A percentile compares a stretch with the other conserved stretches of the same genome.
Conservation (phyloP, 2,329 filamentous ascomycete species). For the Colletotrichum echinochloae region DNA sequence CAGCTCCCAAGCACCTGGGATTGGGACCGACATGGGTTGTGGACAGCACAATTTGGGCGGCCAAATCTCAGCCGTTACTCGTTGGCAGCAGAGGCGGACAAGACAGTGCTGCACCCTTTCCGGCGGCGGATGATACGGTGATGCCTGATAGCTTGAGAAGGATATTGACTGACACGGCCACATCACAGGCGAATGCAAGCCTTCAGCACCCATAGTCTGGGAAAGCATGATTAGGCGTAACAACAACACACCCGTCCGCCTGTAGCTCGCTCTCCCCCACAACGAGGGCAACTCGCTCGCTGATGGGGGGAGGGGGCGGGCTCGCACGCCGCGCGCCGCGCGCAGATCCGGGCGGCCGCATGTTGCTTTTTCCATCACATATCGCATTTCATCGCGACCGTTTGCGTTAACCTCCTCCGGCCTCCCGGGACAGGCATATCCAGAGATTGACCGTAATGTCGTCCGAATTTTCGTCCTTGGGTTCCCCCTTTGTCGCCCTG, state of each 20-base stretch:
- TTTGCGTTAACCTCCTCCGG: not conserved
- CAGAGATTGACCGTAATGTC: slow-evolving; percentile 14
- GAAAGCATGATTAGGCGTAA: slow-evolving; percentile 53
- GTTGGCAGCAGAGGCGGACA: slow-evolving; percentile 17
- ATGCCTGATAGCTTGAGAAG: not conserved
- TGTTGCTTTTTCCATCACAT: slow-evolving; percentile 9
- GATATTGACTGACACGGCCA: slow-evolving; percentile 13
- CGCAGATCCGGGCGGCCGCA: slow-evolving; percentile 20
- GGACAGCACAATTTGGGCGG: slow-evolving; percentile 13
- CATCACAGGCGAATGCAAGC: slow-evolving; percentile 52
- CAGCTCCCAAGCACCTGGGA: slow-evolving; percentile 31
- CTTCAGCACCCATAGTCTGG: slow-evolving; percentile 51
- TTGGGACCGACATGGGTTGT: slow-evolving; percentile 28
- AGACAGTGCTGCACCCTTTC: not conserved
- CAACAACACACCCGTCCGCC: slow-evolving; percentile 45
- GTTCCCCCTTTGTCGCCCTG: not conserved
- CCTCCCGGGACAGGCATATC: slow-evolving; percentile 6
- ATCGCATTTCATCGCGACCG: slow-evolving; percentile 6
- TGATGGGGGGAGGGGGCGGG: too few species aligned
- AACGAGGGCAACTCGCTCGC: too few species aligned
- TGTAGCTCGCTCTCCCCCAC: slow-evolving; percentile 14
- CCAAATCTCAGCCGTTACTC: not conserved
- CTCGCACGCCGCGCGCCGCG: too few species aligned
- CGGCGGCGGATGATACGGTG: not conserved
- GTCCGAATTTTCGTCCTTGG: not conserved